Conservation (phyloP, 305 asterid species). For the Coffea humblotiana region DNA sequence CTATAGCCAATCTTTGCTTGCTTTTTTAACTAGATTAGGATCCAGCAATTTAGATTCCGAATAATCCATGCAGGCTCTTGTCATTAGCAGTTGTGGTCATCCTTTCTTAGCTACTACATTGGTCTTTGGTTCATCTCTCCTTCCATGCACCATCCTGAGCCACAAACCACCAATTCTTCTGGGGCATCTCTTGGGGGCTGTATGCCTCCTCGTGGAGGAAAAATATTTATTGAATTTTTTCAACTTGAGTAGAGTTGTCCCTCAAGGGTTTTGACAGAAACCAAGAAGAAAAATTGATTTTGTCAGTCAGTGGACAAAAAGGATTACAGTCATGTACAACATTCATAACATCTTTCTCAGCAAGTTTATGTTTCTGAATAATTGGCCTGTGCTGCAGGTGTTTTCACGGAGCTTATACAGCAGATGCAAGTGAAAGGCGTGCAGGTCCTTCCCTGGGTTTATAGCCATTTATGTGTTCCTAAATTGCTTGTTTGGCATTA, state of each 20-base stretch:
- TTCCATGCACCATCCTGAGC: background rate
- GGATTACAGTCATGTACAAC: background rate
- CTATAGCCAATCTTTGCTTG: background rate
- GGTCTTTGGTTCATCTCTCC: background rate
- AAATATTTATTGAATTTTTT: too few relatives aligned
- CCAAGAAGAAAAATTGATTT: background rate
- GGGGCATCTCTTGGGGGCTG: background rate
- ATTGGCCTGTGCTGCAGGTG: constrained; percentile 56
- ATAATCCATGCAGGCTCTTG: background rate
- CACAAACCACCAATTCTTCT: background rate
- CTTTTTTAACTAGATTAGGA: background rate
- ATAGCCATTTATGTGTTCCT: background rate
- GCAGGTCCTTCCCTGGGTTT: constrained; percentile 52
- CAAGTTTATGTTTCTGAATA: constrained; percentile 18
- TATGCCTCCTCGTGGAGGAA: background rate
- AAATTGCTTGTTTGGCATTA: background rate
- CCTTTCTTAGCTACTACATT: background rate
- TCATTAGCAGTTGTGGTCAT: background rate
- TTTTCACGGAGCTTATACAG: constrained; percentile 95
- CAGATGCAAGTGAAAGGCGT: constrained; percentile 99
- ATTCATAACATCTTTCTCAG: background rate
- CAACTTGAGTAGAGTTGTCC: background rate
- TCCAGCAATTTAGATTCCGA: background rate
- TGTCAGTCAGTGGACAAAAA: background rate
- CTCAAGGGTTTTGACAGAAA: background rate